Evolutionary conservation across 2,329 filamentous ascomycete genomes (phyloP).

Genomic region (Parascedosporium putredinis): DNA sequence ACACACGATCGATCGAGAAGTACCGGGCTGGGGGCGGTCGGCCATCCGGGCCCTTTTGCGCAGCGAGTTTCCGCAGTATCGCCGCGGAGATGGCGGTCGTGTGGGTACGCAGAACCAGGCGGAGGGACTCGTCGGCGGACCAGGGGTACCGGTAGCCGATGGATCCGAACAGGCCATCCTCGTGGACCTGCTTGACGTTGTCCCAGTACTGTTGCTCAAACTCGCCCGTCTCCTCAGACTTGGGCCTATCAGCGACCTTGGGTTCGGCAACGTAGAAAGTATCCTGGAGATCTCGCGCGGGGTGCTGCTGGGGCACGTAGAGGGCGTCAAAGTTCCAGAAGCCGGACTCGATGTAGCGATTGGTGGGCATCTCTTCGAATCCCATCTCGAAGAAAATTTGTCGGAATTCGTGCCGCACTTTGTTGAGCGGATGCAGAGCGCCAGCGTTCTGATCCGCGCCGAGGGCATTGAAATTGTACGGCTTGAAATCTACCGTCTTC

Average conservation of each 20-base stretch:
- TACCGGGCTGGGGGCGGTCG: slow-evolving; percentile 66
- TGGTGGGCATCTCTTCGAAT: slow-evolving; percentile 96
- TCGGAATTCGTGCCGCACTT: slow-evolving; percentile 90
- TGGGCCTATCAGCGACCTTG: slow-evolving; percentile 58
- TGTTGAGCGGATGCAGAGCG: slow-evolving; percentile 66
- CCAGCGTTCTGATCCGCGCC: slow-evolving; percentile 52
- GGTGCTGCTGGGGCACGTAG: slow-evolving; percentile 95
- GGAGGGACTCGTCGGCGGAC: slow-evolving; percentile 75
- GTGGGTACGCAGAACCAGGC: slow-evolving; percentile 87
- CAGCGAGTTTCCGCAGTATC: slow-evolving; percentile 82
- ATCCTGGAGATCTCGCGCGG: slow-evolving; percentile 92
- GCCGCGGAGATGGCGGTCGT: slow-evolving; percentile 87
- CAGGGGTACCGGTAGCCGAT: slow-evolving; percentile 96
- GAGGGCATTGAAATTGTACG: slow-evolving; percentile 61
- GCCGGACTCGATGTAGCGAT: slow-evolving; percentile 85
- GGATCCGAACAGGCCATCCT: slow-evolving; percentile 85
- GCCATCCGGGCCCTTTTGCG: slow-evolving; percentile 64
- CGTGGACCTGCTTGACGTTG: slow-evolving; percentile 76
- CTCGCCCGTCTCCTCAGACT: slow-evolving; percentile 42
- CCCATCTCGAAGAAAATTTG: slow-evolving; percentile 99
- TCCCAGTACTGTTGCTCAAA: slow-evolving; percentile 84
- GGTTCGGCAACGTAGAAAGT: slow-evolving; percentile 98
- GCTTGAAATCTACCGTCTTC: slow-evolving; percentile 88
- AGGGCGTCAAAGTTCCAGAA: slow-evolving; percentile 99
- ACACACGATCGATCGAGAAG: slow-evolving; percentile 97